A percentile compares a stretch with the other conserved stretches of the same genome.
phyloP scores from a whole-genome alignment of 257 asterid genomes.

The Orobanche coerulescens region DNA sequence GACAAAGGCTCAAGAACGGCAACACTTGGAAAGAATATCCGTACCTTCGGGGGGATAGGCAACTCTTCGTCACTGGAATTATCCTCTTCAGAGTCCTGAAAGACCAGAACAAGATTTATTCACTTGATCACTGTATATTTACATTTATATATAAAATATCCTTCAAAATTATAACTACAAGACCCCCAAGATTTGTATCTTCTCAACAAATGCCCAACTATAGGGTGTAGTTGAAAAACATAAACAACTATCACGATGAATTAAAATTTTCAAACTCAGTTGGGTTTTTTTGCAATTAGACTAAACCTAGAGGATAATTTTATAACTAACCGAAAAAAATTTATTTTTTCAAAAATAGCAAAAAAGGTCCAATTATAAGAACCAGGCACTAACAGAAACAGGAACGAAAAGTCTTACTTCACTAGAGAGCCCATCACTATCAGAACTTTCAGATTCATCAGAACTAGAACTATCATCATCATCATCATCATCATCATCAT shows the following conservation, averaged over 20 bases:
- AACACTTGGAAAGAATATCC: background rate
- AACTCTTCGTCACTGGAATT: constrained; percentile 38
- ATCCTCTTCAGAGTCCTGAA: constrained; percentile 29
- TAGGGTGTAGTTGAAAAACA: background rate
- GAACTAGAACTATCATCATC: constrained; percentile 24
- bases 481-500: constrained; percentile 32
- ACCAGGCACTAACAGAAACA: background rate
- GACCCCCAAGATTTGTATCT: background rate
- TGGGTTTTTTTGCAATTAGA: too few species aligned
- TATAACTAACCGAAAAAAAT: too few species aligned
- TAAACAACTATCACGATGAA: background rate
- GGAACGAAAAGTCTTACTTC: constrained; percentile 21
- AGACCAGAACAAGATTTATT: too few species aligned
- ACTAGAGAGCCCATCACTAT: constrained; percentile 11
- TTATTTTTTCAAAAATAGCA: too few species aligned
- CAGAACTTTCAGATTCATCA: constrained; percentile 25
- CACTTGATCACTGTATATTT: too few species aligned
- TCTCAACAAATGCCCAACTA: background rate
- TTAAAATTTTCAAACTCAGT: background rate
- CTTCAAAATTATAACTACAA: too few species aligned
- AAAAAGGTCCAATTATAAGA: background rate
- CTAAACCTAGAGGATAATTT: too few species aligned
- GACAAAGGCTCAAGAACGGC: too few species aligned
- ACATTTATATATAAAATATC: too few species aligned
- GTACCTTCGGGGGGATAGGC: constrained; percentile 35